phyloP scores from a whole-genome alignment of 2,329 filamentous ascomycete genomes.

The Fusarium sterilihyphosum region DNA sequence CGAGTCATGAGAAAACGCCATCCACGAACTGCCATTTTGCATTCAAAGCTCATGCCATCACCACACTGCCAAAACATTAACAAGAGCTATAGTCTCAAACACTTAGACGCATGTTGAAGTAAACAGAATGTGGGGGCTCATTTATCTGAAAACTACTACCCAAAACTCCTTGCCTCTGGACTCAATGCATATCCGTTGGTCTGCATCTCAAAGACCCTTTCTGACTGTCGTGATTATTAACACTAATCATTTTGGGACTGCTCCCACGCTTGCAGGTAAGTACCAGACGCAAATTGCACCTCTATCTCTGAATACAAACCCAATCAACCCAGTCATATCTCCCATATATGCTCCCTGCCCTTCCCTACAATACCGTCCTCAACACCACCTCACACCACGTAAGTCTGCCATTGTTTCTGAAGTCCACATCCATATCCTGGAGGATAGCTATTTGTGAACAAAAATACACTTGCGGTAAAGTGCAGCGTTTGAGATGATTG shows the following conservation, averaged over 20 bases:
- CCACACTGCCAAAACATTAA: not conserved
- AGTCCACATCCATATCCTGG: constrained; percentile 5
- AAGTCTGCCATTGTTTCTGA: constrained; percentile 23
- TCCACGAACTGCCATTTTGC: not conserved
- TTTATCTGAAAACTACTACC: constrained; percentile 24
- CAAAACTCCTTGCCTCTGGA: constrained; percentile 19
- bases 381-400: constrained; percentile 24
- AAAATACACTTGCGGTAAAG: constrained; percentile 26
- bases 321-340: not conserved
- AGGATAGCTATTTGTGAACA: not conserved
- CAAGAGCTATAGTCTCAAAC: not conserved
- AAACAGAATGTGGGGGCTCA: constrained; percentile 1
- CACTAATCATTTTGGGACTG: constrained; percentile 22
- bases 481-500: not conserved
- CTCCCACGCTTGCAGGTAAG: constrained; percentile 32
- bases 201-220: constrained; percentile 32
- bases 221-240: constrained; percentile 22
- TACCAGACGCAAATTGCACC: constrained; percentile 20
- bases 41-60: not conserved
- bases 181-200: constrained; percentile 39
- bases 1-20: not conserved
- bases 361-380: not conserved
- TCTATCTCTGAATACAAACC: constrained; percentile 34
- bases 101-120: not conserved
- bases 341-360: not conserved